Evolutionary conservation across 768 basidiomycete species (phyloP).

Genomic region (Mycena metata): DNA sequence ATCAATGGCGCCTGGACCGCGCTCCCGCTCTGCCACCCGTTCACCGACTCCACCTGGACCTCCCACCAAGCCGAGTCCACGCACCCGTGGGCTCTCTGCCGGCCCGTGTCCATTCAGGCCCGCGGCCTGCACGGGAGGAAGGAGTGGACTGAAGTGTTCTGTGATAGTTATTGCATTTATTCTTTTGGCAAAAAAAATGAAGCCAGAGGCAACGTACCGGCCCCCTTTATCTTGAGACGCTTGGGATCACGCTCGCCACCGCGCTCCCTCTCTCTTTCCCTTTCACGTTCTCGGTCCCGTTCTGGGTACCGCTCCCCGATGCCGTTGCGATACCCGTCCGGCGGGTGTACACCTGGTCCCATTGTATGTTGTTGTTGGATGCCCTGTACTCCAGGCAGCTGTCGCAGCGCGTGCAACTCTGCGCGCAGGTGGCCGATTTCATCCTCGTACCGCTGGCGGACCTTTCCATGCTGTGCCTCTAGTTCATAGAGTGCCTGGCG

Average conservation of each 20-base stretch:
- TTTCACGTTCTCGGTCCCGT: constrained; percentile 49
- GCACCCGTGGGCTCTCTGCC: constrained; percentile 24
- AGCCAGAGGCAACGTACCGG: constrained; percentile 1
- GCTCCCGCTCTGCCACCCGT: too few relatives aligned
- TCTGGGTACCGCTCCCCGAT: constrained; percentile 5
- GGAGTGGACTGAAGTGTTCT: constrained; percentile 32
- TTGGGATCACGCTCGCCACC: constrained; percentile 73
- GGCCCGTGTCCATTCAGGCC: constrained; percentile 7
- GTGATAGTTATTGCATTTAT: too few relatives aligned
- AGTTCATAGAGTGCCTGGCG: constrained; percentile 93
- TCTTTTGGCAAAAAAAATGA: too few relatives aligned
- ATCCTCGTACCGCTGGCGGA: constrained; percentile 88
- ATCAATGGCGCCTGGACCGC: not conserved
- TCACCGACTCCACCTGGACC: too few relatives aligned
- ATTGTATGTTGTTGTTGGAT: not conserved
- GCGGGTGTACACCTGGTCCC: constrained; percentile 12
- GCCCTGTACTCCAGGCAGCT: constrained; percentile 34
- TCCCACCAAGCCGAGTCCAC: not conserved
- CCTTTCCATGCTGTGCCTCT: constrained; percentile 88
- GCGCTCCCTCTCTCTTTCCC: constrained; percentile 53
- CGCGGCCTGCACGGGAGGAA: constrained; percentile 25
- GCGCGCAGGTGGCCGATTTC: constrained; percentile 80
- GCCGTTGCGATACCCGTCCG: constrained; percentile 17
- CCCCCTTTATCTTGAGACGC: constrained; percentile 65
- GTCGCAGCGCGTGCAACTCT: constrained; percentile 71